Percentiles rank a stretch among this genome's conserved stretches.
phyloP scores from a whole-genome alignment of 2,329 filamentous ascomycete species.

The Botrytis fabae region DNA sequence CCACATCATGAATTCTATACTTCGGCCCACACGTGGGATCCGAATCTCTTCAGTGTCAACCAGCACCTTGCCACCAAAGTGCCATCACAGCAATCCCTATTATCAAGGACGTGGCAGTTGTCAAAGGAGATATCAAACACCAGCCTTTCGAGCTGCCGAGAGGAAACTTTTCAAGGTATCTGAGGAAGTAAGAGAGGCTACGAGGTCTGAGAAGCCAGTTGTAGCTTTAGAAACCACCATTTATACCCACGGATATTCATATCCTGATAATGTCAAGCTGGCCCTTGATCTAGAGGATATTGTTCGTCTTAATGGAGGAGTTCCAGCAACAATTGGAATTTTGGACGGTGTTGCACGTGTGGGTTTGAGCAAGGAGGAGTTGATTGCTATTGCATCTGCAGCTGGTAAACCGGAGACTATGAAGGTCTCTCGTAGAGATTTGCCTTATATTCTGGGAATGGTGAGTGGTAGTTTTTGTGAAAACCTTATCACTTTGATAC shows the following conservation, averaged over 20 bases:
- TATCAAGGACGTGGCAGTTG: background rate
- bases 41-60: conserved; percentile 7
- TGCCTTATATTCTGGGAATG: conserved; percentile 77
- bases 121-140: background rate
- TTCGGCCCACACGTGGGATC: conserved; percentile 13
- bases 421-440: conserved; percentile 85
- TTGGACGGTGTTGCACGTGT: conserved; percentile 80
- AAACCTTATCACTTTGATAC: background rate
- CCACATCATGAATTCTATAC: conserved; percentile 14
- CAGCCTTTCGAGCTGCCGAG: background rate
- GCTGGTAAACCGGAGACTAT: conserved; percentile 66
- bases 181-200: conserved; percentile 72
- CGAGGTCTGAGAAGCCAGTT: conserved; percentile 73
- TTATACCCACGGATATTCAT: conserved; percentile 89
- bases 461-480: conserved; percentile 48
- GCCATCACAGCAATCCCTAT: background rate
- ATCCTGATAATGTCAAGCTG: conserved; percentile 71
- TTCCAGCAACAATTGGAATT: conserved; percentile 90
- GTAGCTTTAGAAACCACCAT: conserved; percentile 95
- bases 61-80: background rate
- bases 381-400: conserved; percentile 65
- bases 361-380: conserved; percentile 70
- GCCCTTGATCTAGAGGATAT: conserved; percentile 76
- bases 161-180: conserved; percentile 10
- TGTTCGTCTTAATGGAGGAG: conserved; percentile 75